Conservation (phyloP, 352 stramenopile species). For the Detonula confervacea region DNA sequence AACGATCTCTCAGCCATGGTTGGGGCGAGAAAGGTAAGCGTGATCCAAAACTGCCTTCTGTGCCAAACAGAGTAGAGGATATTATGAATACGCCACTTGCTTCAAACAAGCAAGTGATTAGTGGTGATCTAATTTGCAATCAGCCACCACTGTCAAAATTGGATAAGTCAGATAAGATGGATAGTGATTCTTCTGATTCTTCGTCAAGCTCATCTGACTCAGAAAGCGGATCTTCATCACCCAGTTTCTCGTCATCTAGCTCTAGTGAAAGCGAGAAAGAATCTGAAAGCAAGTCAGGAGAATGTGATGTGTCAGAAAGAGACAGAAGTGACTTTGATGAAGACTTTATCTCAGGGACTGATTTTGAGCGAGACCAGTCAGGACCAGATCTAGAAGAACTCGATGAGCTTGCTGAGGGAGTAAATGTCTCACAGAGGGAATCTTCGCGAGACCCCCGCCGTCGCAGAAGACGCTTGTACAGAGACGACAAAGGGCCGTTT, state of each 20-base stretch:
- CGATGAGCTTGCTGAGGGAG: conserved; percentile 73
- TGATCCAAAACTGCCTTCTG: conserved; percentile 3
- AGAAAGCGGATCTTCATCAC: conserved; percentile 73
- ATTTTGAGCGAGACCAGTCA: conserved; percentile 57
- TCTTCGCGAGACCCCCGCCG: conserved; percentile 48
- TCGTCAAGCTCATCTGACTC: conserved; percentile 65
- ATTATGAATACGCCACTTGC: conserved; percentile 38
- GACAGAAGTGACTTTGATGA: conserved; percentile 64
- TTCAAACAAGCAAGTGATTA: conserved; percentile 44
- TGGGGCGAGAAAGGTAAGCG: conserved; percentile 8
- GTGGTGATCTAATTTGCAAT: conserved; percentile 10
- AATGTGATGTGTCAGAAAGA: conserved; percentile 25
- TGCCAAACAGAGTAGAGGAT: conserved; percentile 7
- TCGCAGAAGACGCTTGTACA: conserved; percentile 68
- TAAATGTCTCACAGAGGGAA: conserved; percentile 46
- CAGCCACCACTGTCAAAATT: conserved; percentile 24
- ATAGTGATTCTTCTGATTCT: conserved; percentile 50
- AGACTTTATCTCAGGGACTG: conserved; percentile 63
- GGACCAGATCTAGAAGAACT: conserved; percentile 66
- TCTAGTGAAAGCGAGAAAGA: conserved; percentile 68
- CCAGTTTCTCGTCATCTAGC: conserved; percentile 60
- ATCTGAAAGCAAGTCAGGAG: conserved; percentile 34
- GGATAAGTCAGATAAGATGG: conserved; percentile 32
- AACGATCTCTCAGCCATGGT: conserved; percentile 35
- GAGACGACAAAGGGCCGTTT: conserved; percentile 84